Conservation (phyloP, 2,329 filamentous ascomycete species). For the Fusarium foetens region DNA sequence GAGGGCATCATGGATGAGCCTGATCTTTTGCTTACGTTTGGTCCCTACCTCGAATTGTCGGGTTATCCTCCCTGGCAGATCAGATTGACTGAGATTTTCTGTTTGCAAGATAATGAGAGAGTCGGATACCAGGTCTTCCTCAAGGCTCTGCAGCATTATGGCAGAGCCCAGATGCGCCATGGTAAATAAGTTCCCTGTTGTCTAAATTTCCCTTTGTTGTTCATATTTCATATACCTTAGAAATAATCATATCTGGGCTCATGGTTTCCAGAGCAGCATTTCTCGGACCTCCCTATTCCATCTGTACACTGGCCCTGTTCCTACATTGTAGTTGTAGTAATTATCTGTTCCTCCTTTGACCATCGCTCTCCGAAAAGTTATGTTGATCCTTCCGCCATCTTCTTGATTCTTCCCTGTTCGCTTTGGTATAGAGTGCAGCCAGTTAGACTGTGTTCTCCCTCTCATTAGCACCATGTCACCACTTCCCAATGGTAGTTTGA, state of each 20-base stretch:
- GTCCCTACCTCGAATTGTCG: slow-evolving; percentile 82
- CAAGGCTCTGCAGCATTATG: slow-evolving; percentile 82
- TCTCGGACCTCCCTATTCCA: slow-evolving; percentile 70
- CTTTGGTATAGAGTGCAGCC: slow-evolving; percentile 84
- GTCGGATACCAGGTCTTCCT: slow-evolving; percentile 97
- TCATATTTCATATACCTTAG: neutral
- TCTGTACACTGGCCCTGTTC: slow-evolving; percentile 71
- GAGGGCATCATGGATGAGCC: slow-evolving; percentile 86
- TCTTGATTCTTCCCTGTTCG: slow-evolving; percentile 70
- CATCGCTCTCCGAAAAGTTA: slow-evolving; percentile 79
- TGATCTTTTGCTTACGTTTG: slow-evolving; percentile 88
- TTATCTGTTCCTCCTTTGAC: slow-evolving; percentile 80
- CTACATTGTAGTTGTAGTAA: slow-evolving; percentile 87
- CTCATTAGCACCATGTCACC: slow-evolving; percentile 86
- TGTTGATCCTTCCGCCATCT: slow-evolving; percentile 76
- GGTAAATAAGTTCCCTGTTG: slow-evolving; percentile 62
- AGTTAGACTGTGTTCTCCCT: slow-evolving; percentile 77
- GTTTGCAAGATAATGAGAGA: slow-evolving; percentile 77
- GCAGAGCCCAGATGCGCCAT: slow-evolving; percentile 87
- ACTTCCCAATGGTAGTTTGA: slow-evolving; percentile 66
- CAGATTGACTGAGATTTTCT: slow-evolving; percentile 92
- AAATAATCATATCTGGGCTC: slow-evolving; percentile 35
- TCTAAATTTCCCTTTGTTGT: slow-evolving; percentile 5
- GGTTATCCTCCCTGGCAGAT: slow-evolving; percentile 98
- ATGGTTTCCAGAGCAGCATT: slow-evolving; percentile 55